Base-by-base conservation (phyloP, 768 basidiomycete genomes). In the Psilocybe subaeruginosa region DNA sequence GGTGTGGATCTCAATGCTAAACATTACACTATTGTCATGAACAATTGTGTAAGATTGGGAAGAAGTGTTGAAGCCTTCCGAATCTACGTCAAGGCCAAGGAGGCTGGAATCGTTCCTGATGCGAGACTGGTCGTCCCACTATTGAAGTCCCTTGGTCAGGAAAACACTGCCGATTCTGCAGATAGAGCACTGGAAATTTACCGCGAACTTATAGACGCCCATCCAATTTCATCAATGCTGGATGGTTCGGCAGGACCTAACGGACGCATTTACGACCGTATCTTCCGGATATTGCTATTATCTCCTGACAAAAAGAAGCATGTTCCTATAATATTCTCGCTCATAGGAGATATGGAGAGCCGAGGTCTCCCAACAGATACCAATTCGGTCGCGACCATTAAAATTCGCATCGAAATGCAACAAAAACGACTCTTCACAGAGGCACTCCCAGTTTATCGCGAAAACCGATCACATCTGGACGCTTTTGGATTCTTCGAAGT, bases 321-420 rank as follows among this genome's bases (percentile, higher is more conserved):
- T 64, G 76, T 80, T 60, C 76, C 79, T 4, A 70, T 80, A 6
- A 81, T 83, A 0, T 65, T 81, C 37, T 71, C 77, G 8, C 77
- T 95, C 27, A 65, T 93, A 16, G 78, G 83, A 41, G 91, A 93
- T 64, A 91, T 95, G 86, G 78, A 84, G 46, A 57, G 67, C 3
- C 82, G 85, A 35, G 70, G 76, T 4, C 69, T 92, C 23, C 68
- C 78, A 0, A 68, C 78, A 65, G 73, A 82, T 58, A 75, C 81
- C 58, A 80, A 79, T 37, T 67, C 79, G 64, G 77, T 71, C 12
- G 73, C 82, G 11, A 78, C 85, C 4, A 82, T 85, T 2, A 73
- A 85, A 39, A 80, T 89, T 47, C 80, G 90, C 54, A 73, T 91
- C 48, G 81, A 86, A 50, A 93, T 96, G 87, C 83, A 84, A 27